Conservation (phyloP, 2,329 filamentous ascomycete genomes). For the Pseudocercospora fijiensis region DNA sequence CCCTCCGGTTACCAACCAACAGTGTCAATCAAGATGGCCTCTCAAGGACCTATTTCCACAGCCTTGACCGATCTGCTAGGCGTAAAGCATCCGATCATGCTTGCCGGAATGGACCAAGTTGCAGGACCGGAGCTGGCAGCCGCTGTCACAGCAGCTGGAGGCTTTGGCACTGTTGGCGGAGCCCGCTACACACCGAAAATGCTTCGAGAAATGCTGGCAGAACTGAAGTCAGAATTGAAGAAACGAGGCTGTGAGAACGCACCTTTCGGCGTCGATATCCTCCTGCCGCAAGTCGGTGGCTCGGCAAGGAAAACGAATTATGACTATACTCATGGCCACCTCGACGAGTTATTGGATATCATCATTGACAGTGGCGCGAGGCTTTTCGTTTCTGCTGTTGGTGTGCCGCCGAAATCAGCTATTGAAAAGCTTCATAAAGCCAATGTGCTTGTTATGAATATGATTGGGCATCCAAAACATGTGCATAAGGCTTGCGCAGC, state of each 20-base stretch:
- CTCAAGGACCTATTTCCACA: slow-evolving; percentile 60
- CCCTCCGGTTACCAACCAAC: neutral
- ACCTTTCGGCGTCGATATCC: slow-evolving; percentile 87
- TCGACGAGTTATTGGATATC: slow-evolving; percentile 81
- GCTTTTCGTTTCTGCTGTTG: slow-evolving; percentile 93
- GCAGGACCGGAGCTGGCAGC: slow-evolving; percentile 93
- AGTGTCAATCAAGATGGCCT: slow-evolving; percentile 52
- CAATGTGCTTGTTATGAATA: slow-evolving; percentile 96
- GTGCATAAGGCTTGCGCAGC: slow-evolving; percentile 89
- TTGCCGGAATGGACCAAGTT: slow-evolving; percentile 98
- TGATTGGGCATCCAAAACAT: slow-evolving; percentile 99
- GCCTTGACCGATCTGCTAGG: slow-evolving; percentile 88
- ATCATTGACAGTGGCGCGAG: slow-evolving; percentile 85
- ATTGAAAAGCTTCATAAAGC: slow-evolving; percentile 84
- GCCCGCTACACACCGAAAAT: slow-evolving; percentile 94
- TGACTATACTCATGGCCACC: slow-evolving; percentile 98
- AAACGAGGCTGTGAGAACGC: slow-evolving; percentile 70
- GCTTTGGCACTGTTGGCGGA: slow-evolving; percentile 90
- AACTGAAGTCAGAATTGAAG: slow-evolving; percentile 79
- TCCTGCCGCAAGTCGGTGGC: slow-evolving; percentile 90
- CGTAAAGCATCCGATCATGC: slow-evolving; percentile 91
- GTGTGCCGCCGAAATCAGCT: slow-evolving; percentile 79
- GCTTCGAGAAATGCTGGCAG: slow-evolving; percentile 87
- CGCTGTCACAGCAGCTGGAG: slow-evolving; percentile 92
- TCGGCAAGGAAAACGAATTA: slow-evolving; percentile 85